Conservation (phyloP, 352 stramenopile species). For the Phytopythium montanum region DNA sequence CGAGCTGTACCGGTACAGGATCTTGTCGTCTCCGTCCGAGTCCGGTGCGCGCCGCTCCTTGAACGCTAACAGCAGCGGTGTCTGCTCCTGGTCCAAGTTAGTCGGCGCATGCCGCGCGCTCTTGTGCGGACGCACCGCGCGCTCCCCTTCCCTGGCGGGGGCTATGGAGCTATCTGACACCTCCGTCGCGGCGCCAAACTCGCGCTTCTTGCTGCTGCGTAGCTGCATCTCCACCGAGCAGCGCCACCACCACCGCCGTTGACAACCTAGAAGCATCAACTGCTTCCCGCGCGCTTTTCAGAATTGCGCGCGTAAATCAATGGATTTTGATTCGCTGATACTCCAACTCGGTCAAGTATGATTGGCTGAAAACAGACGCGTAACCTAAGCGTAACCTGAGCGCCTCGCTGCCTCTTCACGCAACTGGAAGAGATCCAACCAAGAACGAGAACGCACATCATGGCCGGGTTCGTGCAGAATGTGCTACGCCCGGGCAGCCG, state of each 20-base stretch:
- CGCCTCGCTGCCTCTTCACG: not conserved
- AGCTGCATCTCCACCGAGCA: conserved; percentile 27
- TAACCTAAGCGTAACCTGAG: not conserved
- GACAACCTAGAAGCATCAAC: not conserved
- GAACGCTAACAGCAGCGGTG: conserved; percentile 2
- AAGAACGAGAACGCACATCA: not conserved
- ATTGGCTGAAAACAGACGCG: not conserved
- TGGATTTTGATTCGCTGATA: conserved; percentile 1
- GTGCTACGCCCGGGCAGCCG: conserved; percentile 61
- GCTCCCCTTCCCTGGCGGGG: not conserved
- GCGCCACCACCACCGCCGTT: not conserved
- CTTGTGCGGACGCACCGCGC: conserved; percentile 6
- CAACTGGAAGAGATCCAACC: not conserved
- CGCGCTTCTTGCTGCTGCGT: conserved; percentile 30
- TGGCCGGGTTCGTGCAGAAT: conserved; percentile 39
- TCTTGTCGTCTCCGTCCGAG: conserved; percentile 11
- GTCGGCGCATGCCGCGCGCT: conserved; percentile 7
- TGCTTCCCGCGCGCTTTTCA: not conserved
- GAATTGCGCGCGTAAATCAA: not conserved
- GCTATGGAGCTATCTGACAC: not conserved
- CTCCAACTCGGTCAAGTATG: not conserved
- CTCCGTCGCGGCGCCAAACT: conserved; percentile 12
- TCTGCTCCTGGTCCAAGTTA: not conserved
- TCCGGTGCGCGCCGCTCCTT: not conserved
- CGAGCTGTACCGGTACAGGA: conserved; percentile 51